Base-by-base conservation (phyloP, 2,329 filamentous ascomycete species). In the Didymella segeticola region DNA sequence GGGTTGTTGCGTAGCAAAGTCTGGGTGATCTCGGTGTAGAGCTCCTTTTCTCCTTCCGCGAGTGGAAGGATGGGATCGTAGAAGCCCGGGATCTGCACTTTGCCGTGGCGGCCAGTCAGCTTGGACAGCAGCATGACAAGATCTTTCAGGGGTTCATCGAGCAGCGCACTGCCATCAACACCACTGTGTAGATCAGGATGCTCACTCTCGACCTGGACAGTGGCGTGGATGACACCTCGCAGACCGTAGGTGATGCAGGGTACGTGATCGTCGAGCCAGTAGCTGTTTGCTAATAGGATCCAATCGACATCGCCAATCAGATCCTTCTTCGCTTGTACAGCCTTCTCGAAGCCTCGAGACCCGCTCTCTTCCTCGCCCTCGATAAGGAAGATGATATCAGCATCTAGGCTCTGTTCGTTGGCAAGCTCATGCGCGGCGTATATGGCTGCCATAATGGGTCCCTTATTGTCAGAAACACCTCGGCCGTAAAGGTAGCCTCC, bases 381-480 rank as follows among this genome's bases (percentile, higher is more conserved):
- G 41, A 99, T 96, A 3, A 99, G 77, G 68, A 99, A 99, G 23
- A 96, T 83, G 49, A 99, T 88, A 64, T 99, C 93, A 31, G 92
- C 92, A 46, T 89, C 88, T 1, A 99, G 82, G 15, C 85, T 83
- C 64, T 96, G 91, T n/a, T 89, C 86, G 59, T 93, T 88, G 60
- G 90, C 86, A 3, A 99, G 79, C 66, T 98, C 93, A 0, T 93
- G 91, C 1, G 96, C 93, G 0, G 93, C 95, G 69, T 96, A 98
- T 0, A 99, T 82, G 1, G 95, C 95, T 1, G 96, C 93, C 68
- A 99, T 86, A 56, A 97, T 91, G 0, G 95, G 95, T 0, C 96
- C 95, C 74, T 99, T 99, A 78, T 99, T 98, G 74, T 99, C 95
- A 41, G 92, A 96, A 12, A 96, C 90, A n/a, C 95, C 95, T 65